phyloP scores from a whole-genome alignment of 768 basidiomycete genomes.

The Trichaptum fuscoviolaceum region DNA sequence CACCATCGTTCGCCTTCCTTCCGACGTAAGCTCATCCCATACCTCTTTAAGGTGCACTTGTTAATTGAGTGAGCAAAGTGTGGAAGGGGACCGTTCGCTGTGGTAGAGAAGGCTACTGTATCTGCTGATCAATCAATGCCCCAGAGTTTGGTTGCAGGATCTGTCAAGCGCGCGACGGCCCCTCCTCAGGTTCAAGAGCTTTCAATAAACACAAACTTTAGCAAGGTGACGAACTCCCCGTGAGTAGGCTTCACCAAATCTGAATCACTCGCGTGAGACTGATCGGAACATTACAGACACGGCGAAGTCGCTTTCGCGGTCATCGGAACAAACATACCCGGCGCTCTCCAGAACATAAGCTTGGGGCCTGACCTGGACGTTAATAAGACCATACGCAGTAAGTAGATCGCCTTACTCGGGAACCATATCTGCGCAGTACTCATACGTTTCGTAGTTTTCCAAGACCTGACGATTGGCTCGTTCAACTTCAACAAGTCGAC shows the following conservation, averaged over 20 bases:
- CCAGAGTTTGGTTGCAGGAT: neutral
- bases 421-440: neutral
- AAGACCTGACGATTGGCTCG: conserved; percentile 5
- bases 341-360: conserved; percentile 8
- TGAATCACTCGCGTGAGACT: neutral
- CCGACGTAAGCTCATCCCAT: conserved; percentile 6
- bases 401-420: neutral
- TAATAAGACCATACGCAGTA: neutral
- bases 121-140: conserved; percentile 42
- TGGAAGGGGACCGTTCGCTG: conserved; percentile 24
- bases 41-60: neutral
- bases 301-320: conserved; percentile 22
- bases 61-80: conserved; percentile 13
- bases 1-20: conserved; percentile 18
- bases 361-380: neutral
- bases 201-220: conserved; percentile 36
- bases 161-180: conserved; percentile 13
- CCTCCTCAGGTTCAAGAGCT: conserved; percentile 36
- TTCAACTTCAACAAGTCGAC: conserved; percentile 16
- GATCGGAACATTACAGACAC: conserved; percentile 13
- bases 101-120: conserved; percentile 35
- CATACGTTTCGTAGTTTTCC: neutral
- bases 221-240: conserved; percentile 4
- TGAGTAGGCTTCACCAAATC: neutral
- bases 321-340: conserved; percentile 20